Conservation (phyloP, 2,329 filamentous ascomycete genomes). For the Sporothrix curviconia region DNA sequence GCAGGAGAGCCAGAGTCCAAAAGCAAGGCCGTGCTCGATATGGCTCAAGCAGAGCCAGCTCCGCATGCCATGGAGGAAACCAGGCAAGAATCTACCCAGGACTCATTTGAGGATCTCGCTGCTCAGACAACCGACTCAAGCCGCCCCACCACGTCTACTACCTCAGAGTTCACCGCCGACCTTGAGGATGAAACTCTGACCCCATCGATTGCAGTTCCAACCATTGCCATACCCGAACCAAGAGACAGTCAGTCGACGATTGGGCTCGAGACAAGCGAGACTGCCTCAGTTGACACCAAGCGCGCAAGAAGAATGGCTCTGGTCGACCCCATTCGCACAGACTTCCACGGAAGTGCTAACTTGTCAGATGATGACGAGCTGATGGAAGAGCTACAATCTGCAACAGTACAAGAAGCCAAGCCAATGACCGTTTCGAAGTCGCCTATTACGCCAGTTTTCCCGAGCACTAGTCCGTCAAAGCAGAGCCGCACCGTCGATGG, state of each 20-base stretch:
- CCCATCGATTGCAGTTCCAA: neutral
- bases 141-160: neutral
- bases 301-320: slow-evolving; percentile 30
- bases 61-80: neutral
- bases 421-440: slow-evolving; percentile 74
- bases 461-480: slow-evolving; percentile 28
- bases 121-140: neutral
- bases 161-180: slow-evolving; percentile 15
- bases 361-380: slow-evolving; percentile 69
- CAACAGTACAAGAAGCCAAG: slow-evolving; percentile 76
- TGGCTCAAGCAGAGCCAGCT: too few species aligned
- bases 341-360: slow-evolving; percentile 35
- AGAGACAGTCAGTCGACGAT: slow-evolving; percentile 11
- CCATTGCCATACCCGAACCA: neutral
- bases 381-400: slow-evolving; percentile 78
- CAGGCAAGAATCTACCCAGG: neutral
- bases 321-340: slow-evolving; percentile 51
- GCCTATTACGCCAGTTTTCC: slow-evolving; percentile 63
- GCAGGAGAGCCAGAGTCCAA: too few species aligned
- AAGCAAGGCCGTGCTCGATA: too few species aligned
- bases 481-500: slow-evolving; percentile 6
- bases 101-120: neutral
- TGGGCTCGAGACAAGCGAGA: slow-evolving; percentile 18
- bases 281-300: slow-evolving; percentile 25
- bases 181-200: neutral